Evolutionary conservation across 441 rosid genomes (phyloP).

Genomic region (Erodium trifolium): DNA sequence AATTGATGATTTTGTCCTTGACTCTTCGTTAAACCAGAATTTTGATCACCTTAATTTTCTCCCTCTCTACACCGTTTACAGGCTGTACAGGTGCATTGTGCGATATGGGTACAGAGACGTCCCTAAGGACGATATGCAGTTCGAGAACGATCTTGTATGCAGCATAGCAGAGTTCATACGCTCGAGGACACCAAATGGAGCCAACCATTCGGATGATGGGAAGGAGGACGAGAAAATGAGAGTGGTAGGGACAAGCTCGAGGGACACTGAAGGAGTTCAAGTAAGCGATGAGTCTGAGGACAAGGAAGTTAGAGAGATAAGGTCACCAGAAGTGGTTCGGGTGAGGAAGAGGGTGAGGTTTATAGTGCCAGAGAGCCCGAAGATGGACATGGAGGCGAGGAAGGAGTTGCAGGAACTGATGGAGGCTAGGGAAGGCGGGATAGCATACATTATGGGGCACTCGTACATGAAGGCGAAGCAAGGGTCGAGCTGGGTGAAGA

Average conservation of each 20-base stretch:
- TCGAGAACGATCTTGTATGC: slow-evolving; percentile 80
- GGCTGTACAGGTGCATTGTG: slow-evolving; percentile 85
- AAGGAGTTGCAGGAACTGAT: slow-evolving; percentile 64
- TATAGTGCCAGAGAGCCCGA: slow-evolving; percentile 64
- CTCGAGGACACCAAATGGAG: slow-evolving; percentile 15
- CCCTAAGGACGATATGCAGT: slow-evolving; percentile 78
- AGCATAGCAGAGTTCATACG: slow-evolving; percentile 82
- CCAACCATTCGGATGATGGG: too few species aligned
- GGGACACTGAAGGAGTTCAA: slow-evolving; percentile 51
- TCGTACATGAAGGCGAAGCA: slow-evolving; percentile 69
- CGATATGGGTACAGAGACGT: slow-evolving; percentile 95
- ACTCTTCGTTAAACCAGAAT: too few species aligned
- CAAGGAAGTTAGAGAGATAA: slow-evolving; percentile 9
- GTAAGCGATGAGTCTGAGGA: slow-evolving; percentile 53
- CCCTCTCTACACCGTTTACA: neutral
- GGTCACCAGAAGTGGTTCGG: slow-evolving; percentile 31
- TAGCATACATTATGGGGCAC: slow-evolving; percentile 83
- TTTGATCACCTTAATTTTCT: too few species aligned
- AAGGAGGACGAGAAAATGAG: slow-evolving; percentile 62
- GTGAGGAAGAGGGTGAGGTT: slow-evolving; percentile 66
- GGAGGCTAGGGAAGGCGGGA: slow-evolving; percentile 85
- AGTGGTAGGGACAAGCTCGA: slow-evolving; percentile 72
- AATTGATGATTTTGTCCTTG: too few species aligned
- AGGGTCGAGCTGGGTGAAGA: slow-evolving; percentile 70
- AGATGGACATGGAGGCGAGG: slow-evolving; percentile 45